Percentiles rank a stretch among this genome's conserved stretches.
Conservation (phyloP, 2,329 filamentous ascomycete species). For the Hysterium pulicare region DNA sequence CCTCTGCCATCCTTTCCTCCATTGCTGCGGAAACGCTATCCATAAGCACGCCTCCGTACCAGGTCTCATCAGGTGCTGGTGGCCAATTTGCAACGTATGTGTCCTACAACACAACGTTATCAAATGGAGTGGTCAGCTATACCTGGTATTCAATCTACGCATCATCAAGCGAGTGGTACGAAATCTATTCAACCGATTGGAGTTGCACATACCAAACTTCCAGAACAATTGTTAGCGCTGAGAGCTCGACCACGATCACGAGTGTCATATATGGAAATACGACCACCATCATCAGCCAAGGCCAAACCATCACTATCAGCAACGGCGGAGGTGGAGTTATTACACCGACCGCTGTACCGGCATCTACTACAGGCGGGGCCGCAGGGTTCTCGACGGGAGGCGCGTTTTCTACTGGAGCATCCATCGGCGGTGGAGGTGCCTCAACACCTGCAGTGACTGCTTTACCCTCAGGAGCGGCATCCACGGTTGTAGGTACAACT, state of each 20-base stretch:
- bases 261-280: slow-evolving; percentile 22
- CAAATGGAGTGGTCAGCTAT: slow-evolving; percentile 18
- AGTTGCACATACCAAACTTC: slow-evolving; percentile 20
- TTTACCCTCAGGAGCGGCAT: neutral
- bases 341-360: slow-evolving; percentile 22
- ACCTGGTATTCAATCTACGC: slow-evolving; percentile 21
- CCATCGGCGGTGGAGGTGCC: slow-evolving; percentile 9
- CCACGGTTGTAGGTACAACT: neutral
- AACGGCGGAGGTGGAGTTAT: slow-evolving; percentile 10
- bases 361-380: slow-evolving; percentile 20
- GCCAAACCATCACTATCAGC: slow-evolving; percentile 14
- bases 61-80: slow-evolving; percentile 17
- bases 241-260: slow-evolving; percentile 9
- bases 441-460: slow-evolving; percentile 3
- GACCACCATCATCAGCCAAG: slow-evolving; percentile 23
- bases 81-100: slow-evolving; percentile 20
- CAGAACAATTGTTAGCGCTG: slow-evolving; percentile 18
- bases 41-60: slow-evolving; percentile 21
- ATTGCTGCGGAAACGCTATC: slow-evolving; percentile 17
- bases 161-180: slow-evolving; percentile 27
- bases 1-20: slow-evolving; percentile 19
- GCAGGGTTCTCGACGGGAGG: slow-evolving; percentile 19
- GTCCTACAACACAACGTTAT: slow-evolving; percentile 19
- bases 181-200: slow-evolving; percentile 23
- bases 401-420: slow-evolving; percentile 16